Base-by-base conservation (phyloP, 306 rosid genomes). In the Citrullus mucosospermus region DNA sequence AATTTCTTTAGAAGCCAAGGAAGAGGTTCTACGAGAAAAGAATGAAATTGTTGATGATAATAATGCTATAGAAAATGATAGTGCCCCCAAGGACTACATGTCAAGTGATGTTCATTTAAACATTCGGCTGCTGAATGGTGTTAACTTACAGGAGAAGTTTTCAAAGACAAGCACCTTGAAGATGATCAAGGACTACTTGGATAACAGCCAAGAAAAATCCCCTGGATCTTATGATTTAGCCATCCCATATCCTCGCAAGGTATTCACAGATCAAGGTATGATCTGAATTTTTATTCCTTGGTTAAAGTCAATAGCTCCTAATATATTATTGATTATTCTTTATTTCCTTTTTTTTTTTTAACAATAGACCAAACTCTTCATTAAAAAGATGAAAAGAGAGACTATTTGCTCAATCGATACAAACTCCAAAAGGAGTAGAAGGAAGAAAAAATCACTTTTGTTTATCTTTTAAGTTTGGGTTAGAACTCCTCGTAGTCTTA, bases 161-260 rank as follows among this genome's bases (percentile, higher is more conserved):
- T 20, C 92, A 51, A 18, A 81, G 61, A 75, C 87, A 32, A 85
- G 87, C 78, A 81, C 86, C 78, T 65, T 88, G 82, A 81, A 78
- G 76, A 83, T 70, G 80, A 88, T 88, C 77, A 86, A 86, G 65
- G 82, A 83, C 43, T 80, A 81, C 74, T 81, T 88, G 8, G 86
- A 85, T 71, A 61, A 82, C 57, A 83, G 82, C 66, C 83, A 78
- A 71, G 79, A 79, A 57, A 78, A 38, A 71, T 81, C 54, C 36
- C 12, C 81, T 70, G 88, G 86, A 65, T 38, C 83, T 50, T 89
- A 83, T 82, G 88, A 89, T 83, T 87, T 89, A 18, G 92, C 92
- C 72, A 74, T 86, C 76, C 90, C 92, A 58, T 89, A 89, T 72
- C 92, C 92, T 54, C 90, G 86, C 82, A 86, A 86, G 79, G 85